Conservation (phyloP, 306 rosid genomes). For the Ammopiptanthus mongolicus region DNA sequence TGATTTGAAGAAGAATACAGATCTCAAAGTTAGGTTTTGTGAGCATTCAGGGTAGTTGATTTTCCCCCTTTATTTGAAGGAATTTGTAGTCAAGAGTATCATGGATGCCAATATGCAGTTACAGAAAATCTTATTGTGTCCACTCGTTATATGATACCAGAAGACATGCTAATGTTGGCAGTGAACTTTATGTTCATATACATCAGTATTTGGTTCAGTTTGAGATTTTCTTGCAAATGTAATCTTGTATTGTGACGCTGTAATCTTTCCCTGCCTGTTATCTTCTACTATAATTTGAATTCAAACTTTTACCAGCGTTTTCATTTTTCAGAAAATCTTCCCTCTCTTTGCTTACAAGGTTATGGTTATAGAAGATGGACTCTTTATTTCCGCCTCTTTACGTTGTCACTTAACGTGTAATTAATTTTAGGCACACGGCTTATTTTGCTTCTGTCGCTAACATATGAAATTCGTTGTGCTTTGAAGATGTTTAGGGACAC, state of each 20-base stretch:
- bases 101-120: conserved; percentile 36
- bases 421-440: neutral
- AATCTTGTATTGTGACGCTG: conserved; percentile 4
- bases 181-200: conserved; percentile 31
- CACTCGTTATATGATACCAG: conserved; percentile 19
- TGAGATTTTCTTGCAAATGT: conserved; percentile 14
- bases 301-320: neutral
- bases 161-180: conserved; percentile 22
- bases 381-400: neutral
- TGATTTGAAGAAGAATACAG: conserved; percentile 27
- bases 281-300: neutral
- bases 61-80: conserved; percentile 22
- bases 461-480: neutral
- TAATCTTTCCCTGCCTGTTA: neutral
- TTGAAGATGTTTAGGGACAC: too few relatives aligned
- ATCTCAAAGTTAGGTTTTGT: conserved; percentile 34
- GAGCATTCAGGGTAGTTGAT: conserved; percentile 47
- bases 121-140: conserved; percentile 28
- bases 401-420: neutral
- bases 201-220: conserved; percentile 22
- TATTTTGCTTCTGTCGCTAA: neutral
- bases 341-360: neutral
- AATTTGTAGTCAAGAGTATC: conserved; percentile 27
- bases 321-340: neutral
- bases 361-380: neutral